These are phyloP conservation scores for Erodium texanum DNA, from an alignment of 441 rosid genomes.

Conservation along the genomic window DNA sequence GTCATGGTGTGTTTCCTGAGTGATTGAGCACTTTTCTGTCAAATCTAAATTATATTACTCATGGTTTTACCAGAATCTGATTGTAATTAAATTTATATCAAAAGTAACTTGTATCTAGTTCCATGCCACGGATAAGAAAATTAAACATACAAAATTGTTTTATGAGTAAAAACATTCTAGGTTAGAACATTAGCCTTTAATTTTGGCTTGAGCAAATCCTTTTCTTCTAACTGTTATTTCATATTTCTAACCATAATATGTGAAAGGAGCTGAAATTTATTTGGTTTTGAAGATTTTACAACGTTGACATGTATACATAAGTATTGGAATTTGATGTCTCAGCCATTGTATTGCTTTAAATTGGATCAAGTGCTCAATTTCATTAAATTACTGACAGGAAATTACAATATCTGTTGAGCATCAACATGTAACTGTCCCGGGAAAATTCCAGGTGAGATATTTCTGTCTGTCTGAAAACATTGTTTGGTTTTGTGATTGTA, in stretches of 20 bases:
- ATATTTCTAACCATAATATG: background rate
- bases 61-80: too few species aligned
- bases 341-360: conserved; percentile 9
- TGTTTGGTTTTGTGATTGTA: conserved; percentile 1
- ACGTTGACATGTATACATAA: background rate
- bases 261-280: background rate
- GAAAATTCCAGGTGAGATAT: conserved; percentile 69
- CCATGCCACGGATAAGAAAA: conserved; percentile 1
- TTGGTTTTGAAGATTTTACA: background rate
- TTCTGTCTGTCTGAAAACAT: background rate
- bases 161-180: background rate
- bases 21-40: background rate
- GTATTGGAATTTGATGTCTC: conserved; percentile 9
- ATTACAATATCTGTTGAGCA: conserved; percentile 68
- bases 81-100: too few species aligned
- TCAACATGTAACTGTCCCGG: conserved; percentile 64
- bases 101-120: background rate
- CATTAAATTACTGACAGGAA: conserved; percentile 41
- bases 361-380: conserved; percentile 15
- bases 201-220: background rate
- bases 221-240: background rate
- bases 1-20: too few species aligned
- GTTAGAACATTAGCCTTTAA: background rate
- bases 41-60: too few species aligned
- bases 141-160: background rate